These are phyloP conservation scores for Hymenoscyphus scutula DNA, from an alignment of 2,329 filamentous ascomycete species.

Conservation along the genomic window DNA sequence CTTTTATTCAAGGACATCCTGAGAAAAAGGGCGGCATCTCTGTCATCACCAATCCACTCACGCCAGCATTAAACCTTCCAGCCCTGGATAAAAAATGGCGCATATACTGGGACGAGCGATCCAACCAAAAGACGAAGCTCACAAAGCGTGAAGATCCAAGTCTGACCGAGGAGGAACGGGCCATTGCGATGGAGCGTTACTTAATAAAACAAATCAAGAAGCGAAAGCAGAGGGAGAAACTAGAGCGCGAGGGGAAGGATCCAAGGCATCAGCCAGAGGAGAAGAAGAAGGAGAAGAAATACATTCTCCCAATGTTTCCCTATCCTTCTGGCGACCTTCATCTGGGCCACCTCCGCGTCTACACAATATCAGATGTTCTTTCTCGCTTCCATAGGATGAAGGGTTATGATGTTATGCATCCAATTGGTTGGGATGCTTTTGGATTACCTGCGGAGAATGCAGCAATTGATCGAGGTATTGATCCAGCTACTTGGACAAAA, in stretches of 20 bases:
- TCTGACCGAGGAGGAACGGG: too few species aligned
- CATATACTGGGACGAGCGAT: not conserved
- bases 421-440: conserved; percentile 96
- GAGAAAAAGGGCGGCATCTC: too few species aligned
- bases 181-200: not conserved
- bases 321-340: conserved; percentile 87
- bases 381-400: conserved; percentile 73
- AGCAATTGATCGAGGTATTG: conserved; percentile 76
- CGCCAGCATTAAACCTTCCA: conserved; percentile 24
- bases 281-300: conserved; percentile 43
- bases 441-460: conserved; percentile 90
- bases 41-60: too few species aligned
- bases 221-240: too few species aligned
- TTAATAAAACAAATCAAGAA: not conserved
- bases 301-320: conserved; percentile 88
- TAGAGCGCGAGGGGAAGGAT: not conserved
- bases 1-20: not conserved
- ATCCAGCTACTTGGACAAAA: conserved; percentile 76
- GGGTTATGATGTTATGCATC: conserved; percentile 73
- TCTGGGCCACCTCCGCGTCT: conserved; percentile 83
- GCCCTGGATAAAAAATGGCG: conserved; percentile 33
- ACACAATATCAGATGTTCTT: conserved; percentile 85
- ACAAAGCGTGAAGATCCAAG: too few species aligned
- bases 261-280: too few species aligned
- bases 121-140: not conserved